Conservation (phyloP, 1,284 basidiomycete species). For the Leccinum pachyderme region DNA sequence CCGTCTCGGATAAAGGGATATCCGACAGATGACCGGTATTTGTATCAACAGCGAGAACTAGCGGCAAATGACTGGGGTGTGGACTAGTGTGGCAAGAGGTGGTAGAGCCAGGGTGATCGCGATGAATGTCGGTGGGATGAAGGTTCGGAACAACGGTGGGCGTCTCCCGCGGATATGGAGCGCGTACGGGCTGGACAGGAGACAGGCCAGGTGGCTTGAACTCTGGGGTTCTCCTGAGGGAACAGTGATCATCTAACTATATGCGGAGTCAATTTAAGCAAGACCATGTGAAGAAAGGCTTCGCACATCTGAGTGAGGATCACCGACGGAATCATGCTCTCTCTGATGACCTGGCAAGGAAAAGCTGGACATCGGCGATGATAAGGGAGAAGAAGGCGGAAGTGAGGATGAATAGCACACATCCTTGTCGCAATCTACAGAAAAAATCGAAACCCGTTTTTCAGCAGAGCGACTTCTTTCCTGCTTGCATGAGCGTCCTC, state of each 20-base stretch:
- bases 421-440: conserved; percentile 15
- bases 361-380: conserved; percentile 29
- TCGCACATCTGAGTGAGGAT: conserved; percentile 21
- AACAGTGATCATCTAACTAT: conserved; percentile 16
- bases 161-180: neutral
- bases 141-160: neutral
- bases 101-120: neutral
- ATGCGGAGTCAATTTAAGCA: conserved; percentile 3
- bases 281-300: neutral
- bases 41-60: neutral
- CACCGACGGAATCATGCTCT: conserved; percentile 7
- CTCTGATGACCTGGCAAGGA: conserved; percentile 22
- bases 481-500: conserved; percentile 2
- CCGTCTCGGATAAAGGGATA: conserved; percentile 24
- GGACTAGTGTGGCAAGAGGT: neutral
- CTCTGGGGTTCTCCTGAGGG: conserved; percentile 9
- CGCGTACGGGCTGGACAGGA: conserved; percentile 8
- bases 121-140: neutral
- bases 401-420: conserved; percentile 25
- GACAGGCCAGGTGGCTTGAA: conserved; percentile 13
- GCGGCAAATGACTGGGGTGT: conserved; percentile 2
- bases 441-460: neutral
- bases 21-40: conserved; percentile 4
- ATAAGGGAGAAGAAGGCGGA: conserved; percentile 34
- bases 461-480: conserved; percentile 1